Percentiles rank a stretch among this genome's conserved stretches.
Conservation (phyloP, 108 stramenopile genomes). For the Parietichytrium sp. region DNA sequence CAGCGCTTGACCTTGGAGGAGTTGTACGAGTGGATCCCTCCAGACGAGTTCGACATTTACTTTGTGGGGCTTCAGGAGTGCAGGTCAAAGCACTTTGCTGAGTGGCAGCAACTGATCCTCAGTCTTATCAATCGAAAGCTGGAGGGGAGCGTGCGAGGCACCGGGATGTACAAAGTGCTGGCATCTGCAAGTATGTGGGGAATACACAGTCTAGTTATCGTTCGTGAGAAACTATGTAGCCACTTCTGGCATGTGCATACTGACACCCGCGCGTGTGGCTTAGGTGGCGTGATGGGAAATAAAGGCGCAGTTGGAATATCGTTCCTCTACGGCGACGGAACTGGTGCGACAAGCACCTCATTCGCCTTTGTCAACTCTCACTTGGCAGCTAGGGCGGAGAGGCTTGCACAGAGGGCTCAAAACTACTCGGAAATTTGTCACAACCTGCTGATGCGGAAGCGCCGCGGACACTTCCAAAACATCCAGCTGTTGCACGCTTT, state of each 20-base stretch:
- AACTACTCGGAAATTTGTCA: constrained; percentile 45
- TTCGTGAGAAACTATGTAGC: background rate
- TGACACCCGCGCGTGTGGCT: constrained; percentile 47
- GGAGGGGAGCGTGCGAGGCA: background rate
- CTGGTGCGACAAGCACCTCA: constrained; percentile 42
- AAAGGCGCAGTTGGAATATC: constrained; percentile 61
- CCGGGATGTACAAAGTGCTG: background rate
- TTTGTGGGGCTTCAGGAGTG: constrained; percentile 56
- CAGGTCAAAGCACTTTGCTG: background rate
- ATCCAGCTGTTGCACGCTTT: constrained; percentile 32
- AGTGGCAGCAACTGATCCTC: background rate
- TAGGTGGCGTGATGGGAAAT: constrained; percentile 65
- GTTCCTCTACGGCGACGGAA: constrained; percentile 44
- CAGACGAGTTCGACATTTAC: constrained; percentile 48
- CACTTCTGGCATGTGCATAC: constrained; percentile 14
- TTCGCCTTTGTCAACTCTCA: constrained; percentile 62
- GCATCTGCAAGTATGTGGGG: background rate
- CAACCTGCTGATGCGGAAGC: constrained; percentile 5
- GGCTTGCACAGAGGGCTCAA: background rate
- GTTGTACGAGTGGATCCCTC: constrained; percentile 44
- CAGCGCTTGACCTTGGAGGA: too few relatives aligned
- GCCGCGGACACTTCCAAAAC: background rate
- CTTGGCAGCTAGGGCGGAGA: constrained; percentile 57
- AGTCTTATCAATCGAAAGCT: background rate
- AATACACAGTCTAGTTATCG: constrained; percentile 37